Conservation (phyloP, 805 yeast species). For the Tetrapisispora namnaoensis region DNA sequence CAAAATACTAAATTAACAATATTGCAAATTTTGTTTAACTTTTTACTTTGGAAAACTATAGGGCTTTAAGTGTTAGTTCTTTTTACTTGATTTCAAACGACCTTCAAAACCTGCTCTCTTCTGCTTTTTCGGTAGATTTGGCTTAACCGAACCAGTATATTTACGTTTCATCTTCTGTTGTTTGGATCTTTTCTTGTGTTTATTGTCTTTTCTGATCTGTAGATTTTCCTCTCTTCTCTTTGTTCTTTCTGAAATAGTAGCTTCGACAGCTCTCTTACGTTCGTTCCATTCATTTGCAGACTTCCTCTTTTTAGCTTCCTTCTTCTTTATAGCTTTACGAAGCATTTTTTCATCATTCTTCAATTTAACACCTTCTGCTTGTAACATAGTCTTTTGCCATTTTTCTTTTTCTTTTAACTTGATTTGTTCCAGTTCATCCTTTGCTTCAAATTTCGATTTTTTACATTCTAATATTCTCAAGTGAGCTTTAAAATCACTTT, state of each 20-base stretch:
- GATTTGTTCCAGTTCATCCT: conserved; percentile 53
- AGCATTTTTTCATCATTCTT: conserved; percentile 85
- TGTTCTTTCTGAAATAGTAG: conserved; percentile 60
- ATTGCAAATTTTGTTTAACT: background rate
- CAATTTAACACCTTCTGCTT: conserved; percentile 80
- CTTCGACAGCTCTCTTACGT: conserved; percentile 69
- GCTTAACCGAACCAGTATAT: conserved; percentile 46
- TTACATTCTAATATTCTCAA: conserved; percentile 64
- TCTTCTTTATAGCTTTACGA: conserved; percentile 75
- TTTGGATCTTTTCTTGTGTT: conserved; percentile 68
- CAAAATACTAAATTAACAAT: background rate
- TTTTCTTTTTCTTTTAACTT: conserved; percentile 59
- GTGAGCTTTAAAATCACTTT: conserved; percentile 77
- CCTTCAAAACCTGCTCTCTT: conserved; percentile 92
- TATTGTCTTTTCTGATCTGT: conserved; percentile 74
- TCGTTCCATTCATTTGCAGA: conserved; percentile 90
- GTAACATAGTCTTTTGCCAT: conserved; percentile 78
- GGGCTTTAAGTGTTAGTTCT: conserved; percentile 1
- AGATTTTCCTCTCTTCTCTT: conserved; percentile 90
- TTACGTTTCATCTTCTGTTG: conserved; percentile 58
- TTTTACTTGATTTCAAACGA: conserved; percentile 30
- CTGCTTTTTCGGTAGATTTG: conserved; percentile 22
- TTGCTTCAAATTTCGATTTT: conserved; percentile 47
- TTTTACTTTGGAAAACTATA: background rate
- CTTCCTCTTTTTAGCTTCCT: conserved; percentile 73